phyloP scores from a whole-genome alignment of 2,329 filamentous ascomycete species.

The Xylaria sp. region DNA sequence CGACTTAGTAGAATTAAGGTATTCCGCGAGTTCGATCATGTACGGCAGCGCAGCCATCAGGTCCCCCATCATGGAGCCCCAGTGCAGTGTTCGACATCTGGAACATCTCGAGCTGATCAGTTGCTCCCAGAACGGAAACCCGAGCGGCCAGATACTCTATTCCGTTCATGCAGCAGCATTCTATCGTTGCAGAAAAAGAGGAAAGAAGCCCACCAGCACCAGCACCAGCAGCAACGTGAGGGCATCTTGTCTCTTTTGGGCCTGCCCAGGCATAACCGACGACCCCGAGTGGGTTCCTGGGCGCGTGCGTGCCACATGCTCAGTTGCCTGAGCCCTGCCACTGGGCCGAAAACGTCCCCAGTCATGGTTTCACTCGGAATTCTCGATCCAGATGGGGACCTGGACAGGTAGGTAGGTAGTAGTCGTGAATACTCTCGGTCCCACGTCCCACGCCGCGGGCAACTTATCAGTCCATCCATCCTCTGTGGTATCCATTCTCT shows the following conservation, averaged over 20 bases:
- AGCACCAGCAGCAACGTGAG: neutral
- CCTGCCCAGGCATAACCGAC: neutral
- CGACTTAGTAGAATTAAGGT: too few relatives aligned
- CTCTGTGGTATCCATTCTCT: neutral
- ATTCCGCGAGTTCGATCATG: neutral
- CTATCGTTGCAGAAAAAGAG: neutral
- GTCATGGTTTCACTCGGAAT: neutral
- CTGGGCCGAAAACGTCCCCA: neutral
- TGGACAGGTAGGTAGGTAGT: neutral
- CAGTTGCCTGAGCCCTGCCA: neutral
- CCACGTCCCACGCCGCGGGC: neutral
- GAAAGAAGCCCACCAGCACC: too few relatives aligned
- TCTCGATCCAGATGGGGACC: neutral
- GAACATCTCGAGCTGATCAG: neutral
- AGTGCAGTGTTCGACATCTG: neutral
- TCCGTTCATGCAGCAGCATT: constrained; percentile 5
- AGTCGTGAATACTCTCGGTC: neutral
- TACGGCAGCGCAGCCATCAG: too few relatives aligned
- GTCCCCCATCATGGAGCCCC: too few relatives aligned
- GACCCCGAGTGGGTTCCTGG: neutral
- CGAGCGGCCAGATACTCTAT: neutral
- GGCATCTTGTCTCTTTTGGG: neutral
- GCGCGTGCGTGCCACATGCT: neutral
- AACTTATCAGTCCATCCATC: too few relatives aligned
- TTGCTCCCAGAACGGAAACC: constrained; percentile 1